A percentile compares a stretch with the other conserved stretches of the same genome.
Evolutionary conservation across 2,329 filamentous ascomycete species (phyloP).

Genomic region (Colletotrichum caudatum): DNA sequence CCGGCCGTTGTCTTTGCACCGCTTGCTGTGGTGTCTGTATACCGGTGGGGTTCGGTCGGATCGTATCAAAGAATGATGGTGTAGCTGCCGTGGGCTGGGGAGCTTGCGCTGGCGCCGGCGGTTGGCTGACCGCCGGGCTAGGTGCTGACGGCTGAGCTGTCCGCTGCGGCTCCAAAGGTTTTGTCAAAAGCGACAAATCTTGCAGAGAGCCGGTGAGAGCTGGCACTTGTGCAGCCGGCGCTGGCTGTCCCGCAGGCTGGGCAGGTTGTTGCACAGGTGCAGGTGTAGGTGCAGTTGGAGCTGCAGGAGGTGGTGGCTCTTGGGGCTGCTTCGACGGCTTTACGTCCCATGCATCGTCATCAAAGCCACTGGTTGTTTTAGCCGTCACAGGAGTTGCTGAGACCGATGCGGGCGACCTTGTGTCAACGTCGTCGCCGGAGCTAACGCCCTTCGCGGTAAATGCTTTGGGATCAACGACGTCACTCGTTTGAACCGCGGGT

Average conservation of each 20-base stretch:
- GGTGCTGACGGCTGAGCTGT: constrained; percentile 46
- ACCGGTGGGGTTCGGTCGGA: constrained; percentile 44
- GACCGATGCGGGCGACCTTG: constrained; percentile 27
- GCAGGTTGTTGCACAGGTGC: constrained; percentile 45
- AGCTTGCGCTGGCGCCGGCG: constrained; percentile 52
- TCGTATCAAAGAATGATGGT: constrained; percentile 67
- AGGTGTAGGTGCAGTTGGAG: constrained; percentile 50
- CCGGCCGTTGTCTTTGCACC: constrained; percentile 60
- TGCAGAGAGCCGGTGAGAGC: constrained; percentile 76
- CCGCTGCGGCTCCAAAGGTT: constrained; percentile 63
- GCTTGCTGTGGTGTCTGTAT: constrained; percentile 29
- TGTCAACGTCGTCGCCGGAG: constrained; percentile 51
- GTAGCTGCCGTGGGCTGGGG: constrained; percentile 66
- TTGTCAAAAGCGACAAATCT: constrained; percentile 66
- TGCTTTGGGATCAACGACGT: constrained; percentile 87
- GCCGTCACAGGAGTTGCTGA: constrained; percentile 1
- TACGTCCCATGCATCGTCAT: constrained; percentile 97
- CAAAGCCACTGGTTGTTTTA: constrained; percentile 71
- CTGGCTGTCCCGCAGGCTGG: constrained; percentile 46
- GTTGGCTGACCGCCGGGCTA: constrained; percentile 49
- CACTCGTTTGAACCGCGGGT: constrained; percentile 85
- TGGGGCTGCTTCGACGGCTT: constrained; percentile 78
- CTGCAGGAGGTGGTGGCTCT: constrained; percentile 53
- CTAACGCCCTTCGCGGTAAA: constrained; percentile 74
- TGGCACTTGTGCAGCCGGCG: constrained; percentile 53